Evolutionary conservation across 2,329 filamentous ascomycete species (phyloP).

Genomic region (Talaromyces sp.): DNA sequence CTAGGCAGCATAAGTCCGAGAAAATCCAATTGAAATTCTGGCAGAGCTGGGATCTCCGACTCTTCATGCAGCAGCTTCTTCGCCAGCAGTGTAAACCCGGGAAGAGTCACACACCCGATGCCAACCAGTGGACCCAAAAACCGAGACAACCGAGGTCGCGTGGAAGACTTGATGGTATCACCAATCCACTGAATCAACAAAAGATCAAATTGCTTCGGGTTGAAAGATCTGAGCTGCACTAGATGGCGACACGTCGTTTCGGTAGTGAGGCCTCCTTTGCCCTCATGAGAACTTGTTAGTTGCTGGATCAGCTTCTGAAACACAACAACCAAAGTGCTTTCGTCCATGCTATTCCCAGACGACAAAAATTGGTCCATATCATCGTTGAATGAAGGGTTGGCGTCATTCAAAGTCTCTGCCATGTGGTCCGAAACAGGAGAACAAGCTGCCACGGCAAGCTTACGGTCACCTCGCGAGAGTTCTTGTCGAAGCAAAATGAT

Average conservation of each 20-base stretch:
- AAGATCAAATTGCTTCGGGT: slow-evolving; percentile 39
- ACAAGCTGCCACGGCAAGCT: slow-evolving; percentile 39
- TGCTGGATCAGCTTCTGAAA: slow-evolving; percentile 39
- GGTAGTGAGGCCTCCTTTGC: slow-evolving; percentile 25
- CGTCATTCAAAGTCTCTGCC: slow-evolving; percentile 35
- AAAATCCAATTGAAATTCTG: slow-evolving; percentile 25
- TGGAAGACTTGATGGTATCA: slow-evolving; percentile 29
- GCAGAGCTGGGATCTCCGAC: slow-evolving; percentile 22
- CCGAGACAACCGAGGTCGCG: slow-evolving; percentile 26
- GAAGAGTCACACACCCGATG: slow-evolving; percentile 42
- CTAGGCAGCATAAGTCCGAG: slow-evolving; percentile 27
- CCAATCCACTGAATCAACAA: slow-evolving; percentile 42
- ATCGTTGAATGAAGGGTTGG: slow-evolving; percentile 38
- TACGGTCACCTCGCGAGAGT: slow-evolving; percentile 39
- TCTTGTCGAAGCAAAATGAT: slow-evolving; percentile 42
- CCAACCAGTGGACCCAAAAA: slow-evolving; percentile 40
- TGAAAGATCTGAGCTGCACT: slow-evolving; percentile 40
- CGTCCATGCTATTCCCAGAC: slow-evolving; percentile 43
- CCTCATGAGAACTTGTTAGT: slow-evolving; percentile 25
- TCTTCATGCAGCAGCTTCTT: slow-evolving; percentile 23
- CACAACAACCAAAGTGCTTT: slow-evolving; percentile 38
- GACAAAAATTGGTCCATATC: slow-evolving; percentile 44
- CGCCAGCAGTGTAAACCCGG: slow-evolving; percentile 33
- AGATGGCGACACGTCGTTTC: slow-evolving; percentile 39
- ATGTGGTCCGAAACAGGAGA: slow-evolving; percentile 48